These are phyloP conservation scores for Neofusicoccum laricinum DNA, from an alignment of 2,329 filamentous ascomycete species.

Conservation along the genomic window DNA sequence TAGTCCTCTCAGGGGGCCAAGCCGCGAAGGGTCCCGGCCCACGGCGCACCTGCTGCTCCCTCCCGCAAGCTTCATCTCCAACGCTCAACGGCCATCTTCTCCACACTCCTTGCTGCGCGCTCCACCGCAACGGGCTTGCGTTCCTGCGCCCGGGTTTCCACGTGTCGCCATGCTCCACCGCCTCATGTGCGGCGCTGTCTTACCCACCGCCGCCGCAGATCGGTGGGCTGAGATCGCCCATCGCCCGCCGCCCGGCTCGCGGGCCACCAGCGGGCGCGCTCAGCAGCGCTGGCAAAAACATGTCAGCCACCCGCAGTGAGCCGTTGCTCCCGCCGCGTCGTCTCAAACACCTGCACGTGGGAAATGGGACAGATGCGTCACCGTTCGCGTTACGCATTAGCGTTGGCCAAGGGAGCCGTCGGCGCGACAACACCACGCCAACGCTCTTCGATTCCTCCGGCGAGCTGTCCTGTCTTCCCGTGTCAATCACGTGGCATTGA, in stretches of 20 bases:
- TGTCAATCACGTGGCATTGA: neutral
- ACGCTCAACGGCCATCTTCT: slow-evolving; percentile 4
- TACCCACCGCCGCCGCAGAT: slow-evolving; percentile 3
- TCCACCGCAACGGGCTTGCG: neutral
- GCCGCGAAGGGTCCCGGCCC: neutral
- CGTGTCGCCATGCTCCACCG: neutral
- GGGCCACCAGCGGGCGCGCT: neutral
- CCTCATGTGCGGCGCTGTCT: neutral
- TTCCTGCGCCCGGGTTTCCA: neutral
- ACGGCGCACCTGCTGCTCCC: neutral
- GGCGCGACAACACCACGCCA: neutral
- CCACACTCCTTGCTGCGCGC: neutral
- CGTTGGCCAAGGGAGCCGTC: neutral
- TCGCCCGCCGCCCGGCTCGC: neutral
- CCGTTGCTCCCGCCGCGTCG: neutral
- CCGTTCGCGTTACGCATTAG: neutral
- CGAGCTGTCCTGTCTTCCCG: neutral
- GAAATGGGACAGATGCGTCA: neutral
- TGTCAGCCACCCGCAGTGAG: neutral
- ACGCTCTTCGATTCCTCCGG: neutral
- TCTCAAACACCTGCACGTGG: neutral
- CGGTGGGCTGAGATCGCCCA: neutral
- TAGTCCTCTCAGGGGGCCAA: slow-evolving; percentile 8
- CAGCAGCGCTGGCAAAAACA: neutral
- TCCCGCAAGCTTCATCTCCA: slow-evolving; percentile 4